Base-by-base conservation (phyloP, 768 basidiomycete species). In the Trametes meyenii region DNA sequence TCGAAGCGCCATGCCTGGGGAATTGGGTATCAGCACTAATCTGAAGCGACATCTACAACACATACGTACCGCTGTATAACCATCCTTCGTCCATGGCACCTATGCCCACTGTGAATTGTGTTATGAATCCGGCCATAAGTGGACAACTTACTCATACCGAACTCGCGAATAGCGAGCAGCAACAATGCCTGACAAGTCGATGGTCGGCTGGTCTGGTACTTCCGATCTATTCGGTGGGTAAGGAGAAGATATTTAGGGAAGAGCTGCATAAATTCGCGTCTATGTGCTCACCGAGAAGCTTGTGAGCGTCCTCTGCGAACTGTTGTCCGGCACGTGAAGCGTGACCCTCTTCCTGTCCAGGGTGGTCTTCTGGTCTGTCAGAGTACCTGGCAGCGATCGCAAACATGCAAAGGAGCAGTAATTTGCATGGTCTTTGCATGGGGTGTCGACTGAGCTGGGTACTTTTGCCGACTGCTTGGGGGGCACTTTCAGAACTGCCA, bases 181-280 rank as follows among this genome's bases (percentile, higher is more conserved):
- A 96, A 78, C 14, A 95, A 73, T 1, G 92, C 83, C 70, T 96
- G 94, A 23, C 91, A 90, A 0, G 90, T 91, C 3, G 91, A 87
- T 36, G 85, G 83, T 35, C 88, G 79, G 55, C 84, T 86, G 51
- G 82, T 82, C 62, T 90, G 87, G 55, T 87, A 86, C 12, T 86
- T 79, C 65, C 84, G 79, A 54, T 84, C 84, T 91, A n/a, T 16
- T n/a, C 5, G 29, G 8, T 2, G n/a, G 16, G 13, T 26, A 14
- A 44, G 24, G 8, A 3, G 29, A 26, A 17, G 36, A 24, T 17
- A 2, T 35, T 10, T 24, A 17, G 4, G 6, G 26, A n/a, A 5
- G 12, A 24, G 36, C 83, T 88, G 10, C 23, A 35, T 2, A 10
- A 12, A 26, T n/a, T n/a, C n/a, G n/a, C n/a, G n/a, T n/a, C n/a